Evolutionary conservation across 1,284 basidiomycete species (phyloP).

Genomic region (Hemileia vastatrix): DNA sequence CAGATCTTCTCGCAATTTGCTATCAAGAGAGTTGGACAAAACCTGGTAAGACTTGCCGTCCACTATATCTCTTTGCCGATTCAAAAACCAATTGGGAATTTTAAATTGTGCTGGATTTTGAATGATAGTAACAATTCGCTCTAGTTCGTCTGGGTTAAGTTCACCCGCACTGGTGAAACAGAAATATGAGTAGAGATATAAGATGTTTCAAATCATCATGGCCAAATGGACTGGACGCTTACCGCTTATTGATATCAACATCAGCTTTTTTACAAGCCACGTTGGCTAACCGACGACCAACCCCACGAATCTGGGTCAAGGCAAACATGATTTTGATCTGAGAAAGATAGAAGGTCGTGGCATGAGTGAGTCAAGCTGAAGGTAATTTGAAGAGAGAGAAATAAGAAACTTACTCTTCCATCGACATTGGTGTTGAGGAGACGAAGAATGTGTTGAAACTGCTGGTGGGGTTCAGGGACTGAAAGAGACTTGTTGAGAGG

Average conservation of each 20-base stretch:
- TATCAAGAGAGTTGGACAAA: slow-evolving; percentile 94
- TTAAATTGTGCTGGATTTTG: slow-evolving; percentile 99
- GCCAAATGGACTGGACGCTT: slow-evolving; percentile 36
- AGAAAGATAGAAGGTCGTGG: not conserved
- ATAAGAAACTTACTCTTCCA: slow-evolving; percentile 95
- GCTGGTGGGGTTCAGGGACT: slow-evolving; percentile 79
- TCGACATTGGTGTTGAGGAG: slow-evolving; percentile 99
- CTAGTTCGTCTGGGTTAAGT: slow-evolving; percentile 92
- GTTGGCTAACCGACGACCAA: slow-evolving; percentile 96
- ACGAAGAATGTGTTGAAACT: slow-evolving; percentile 86
- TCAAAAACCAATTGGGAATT: slow-evolving; percentile 98
- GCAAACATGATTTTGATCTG: slow-evolving; percentile 37
- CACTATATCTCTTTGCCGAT: slow-evolving; percentile 96
- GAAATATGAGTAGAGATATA: not conserved
- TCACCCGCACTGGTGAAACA: slow-evolving; percentile 64
- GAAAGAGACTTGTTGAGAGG: slow-evolving; percentile 77
- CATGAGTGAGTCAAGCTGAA: not conserved
- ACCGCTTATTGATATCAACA: slow-evolving; percentile 98
- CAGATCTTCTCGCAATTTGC: slow-evolving; percentile 95
- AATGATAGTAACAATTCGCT: slow-evolving; percentile 98
- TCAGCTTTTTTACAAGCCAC: slow-evolving; percentile 99
- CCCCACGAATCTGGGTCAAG: slow-evolving; percentile 84
- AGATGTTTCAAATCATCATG: not conserved
- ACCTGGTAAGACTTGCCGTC: slow-evolving; percentile 97
- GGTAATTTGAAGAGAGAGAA: slow-evolving; percentile 56